Evolutionary conservation across 768 basidiomycete genomes (phyloP).

Genomic region (Boletus eberwhitei): DNA sequence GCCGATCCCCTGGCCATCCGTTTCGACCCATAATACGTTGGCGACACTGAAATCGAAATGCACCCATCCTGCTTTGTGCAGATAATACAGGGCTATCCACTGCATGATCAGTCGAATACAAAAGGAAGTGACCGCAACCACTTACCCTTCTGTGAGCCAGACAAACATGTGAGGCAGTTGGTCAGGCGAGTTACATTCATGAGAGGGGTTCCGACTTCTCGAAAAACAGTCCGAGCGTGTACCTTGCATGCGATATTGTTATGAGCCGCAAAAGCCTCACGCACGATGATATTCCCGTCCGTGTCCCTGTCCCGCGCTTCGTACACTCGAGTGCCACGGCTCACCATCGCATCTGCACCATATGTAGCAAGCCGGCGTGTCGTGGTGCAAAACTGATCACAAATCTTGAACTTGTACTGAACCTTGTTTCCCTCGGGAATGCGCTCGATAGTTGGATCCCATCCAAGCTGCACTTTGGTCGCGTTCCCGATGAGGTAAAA

Average conservation of each 20-base stretch:
- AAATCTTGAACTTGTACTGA: conserved; percentile 1
- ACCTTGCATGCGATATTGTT: not conserved
- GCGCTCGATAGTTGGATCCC: conserved; percentile 6
- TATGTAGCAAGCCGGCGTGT: not conserved
- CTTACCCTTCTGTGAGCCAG: no score
- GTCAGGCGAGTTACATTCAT: not conserved
- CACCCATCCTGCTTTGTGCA: not conserved
- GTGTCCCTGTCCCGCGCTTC: not conserved
- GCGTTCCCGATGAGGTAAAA: conserved; percentile 1
- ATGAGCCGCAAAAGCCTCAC: no score
- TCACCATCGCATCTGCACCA: not conserved
- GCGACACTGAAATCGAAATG: conserved; percentile 4
- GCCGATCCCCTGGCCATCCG: not conserved
- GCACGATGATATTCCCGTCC: no score
- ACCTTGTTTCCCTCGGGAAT: not conserved
- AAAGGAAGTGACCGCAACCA: no score
- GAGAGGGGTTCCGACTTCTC: not conserved
- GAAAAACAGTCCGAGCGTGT: no score
- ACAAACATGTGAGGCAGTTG: not conserved
- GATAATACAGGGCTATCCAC: no score
- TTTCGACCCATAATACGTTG: not conserved
- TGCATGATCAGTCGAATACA: no score
- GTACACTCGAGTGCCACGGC: conserved; percentile 1
- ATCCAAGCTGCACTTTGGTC: not conserved
- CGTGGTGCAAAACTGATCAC: not conserved